These are phyloP conservation scores for Cyanidioschyzon merolae DNA, from an alignment of 23 red algal genomes.

Conservation along the genomic window DNA sequence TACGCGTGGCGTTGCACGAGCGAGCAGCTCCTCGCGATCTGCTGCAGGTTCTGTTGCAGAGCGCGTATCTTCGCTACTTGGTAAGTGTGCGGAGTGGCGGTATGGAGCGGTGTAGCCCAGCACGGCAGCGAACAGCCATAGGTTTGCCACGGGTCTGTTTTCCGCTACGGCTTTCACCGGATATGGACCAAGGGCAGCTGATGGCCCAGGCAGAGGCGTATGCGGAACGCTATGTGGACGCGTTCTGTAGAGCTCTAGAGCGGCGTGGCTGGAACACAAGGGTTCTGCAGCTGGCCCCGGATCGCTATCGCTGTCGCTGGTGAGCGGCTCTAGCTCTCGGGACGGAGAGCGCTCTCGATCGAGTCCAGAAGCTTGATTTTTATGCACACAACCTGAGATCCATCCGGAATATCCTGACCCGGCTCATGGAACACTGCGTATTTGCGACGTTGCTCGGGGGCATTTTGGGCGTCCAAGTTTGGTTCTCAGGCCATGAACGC, in stretches of 20 bases:
- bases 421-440: no score
- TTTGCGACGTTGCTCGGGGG: no score
- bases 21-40: neutral
- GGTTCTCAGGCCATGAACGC: no score
- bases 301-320: constrained; percentile 14
- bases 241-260: neutral
- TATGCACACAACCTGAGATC: no score
- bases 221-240: neutral
- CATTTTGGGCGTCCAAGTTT: no score
- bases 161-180: neutral
- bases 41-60: constrained; percentile 22
- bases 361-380: no score
- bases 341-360: no score
- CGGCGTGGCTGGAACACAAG: constrained; percentile 10
- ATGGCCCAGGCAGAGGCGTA: neutral
- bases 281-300: constrained; percentile 3
- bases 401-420: no score
- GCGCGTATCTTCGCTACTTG: neutral
- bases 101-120: neutral
- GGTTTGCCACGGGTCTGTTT: neutral
- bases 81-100: neutral
- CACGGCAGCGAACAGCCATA: neutral
- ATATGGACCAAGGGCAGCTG: neutral
- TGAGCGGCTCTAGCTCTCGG: no score
- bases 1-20: constrained; percentile 22